Evolutionary conservation across 441 rosid genomes (phyloP), one percentile per base, ranked within the genome.

Genomic region (Bocquillonia castaneifolia): DNA sequence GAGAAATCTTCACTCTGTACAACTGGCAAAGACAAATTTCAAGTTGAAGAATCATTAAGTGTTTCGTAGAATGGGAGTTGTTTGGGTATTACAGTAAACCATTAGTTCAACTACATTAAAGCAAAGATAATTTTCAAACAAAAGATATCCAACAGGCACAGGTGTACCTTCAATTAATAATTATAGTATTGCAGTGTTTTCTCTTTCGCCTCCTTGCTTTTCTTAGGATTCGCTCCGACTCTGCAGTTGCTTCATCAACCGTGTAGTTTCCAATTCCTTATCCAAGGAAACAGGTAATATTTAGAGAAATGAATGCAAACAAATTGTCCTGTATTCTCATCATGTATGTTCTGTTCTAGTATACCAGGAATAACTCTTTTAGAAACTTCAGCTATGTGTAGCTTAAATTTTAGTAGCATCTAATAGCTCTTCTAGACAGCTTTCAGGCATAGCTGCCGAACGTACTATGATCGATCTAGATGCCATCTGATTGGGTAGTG

Each of bases 201-300:
- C 97, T 80, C 84, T 78, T 92, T 62, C 81, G 76, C 80, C 90
- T 85, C 83, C 98, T 86, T 59, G 97, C 98, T 70, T 69, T 80
- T 74, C 77, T 84, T 79, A 94, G 78, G 57, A 94, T 85, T 67
- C 78, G 67, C n/a, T 84, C 80, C 2, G 90, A 84, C 70, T 85
- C 96, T 72, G 80, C 84, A 78, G 79, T 76, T 55, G 81, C 84
- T 69, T 87, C 96, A 64, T 84, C 80, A 0, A 77, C 66, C 40
- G 74, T 71, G 50, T 66, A 70, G 76, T 77, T 78, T 71, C 75
- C 78, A 55, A 55, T 48, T 59, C 67, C 85, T 80, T 64, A 39
- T 37, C 63, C 59, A 67, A 31, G 68, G 26, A 67, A 63, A 66
- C 36, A 44, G 56, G 25, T 45, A 26, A 53, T 14, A 42, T 26